These are phyloP conservation scores for Penicillium sp. DNA, from an alignment of 2,329 filamentous ascomycete species.

Conservation along the genomic window DNA sequence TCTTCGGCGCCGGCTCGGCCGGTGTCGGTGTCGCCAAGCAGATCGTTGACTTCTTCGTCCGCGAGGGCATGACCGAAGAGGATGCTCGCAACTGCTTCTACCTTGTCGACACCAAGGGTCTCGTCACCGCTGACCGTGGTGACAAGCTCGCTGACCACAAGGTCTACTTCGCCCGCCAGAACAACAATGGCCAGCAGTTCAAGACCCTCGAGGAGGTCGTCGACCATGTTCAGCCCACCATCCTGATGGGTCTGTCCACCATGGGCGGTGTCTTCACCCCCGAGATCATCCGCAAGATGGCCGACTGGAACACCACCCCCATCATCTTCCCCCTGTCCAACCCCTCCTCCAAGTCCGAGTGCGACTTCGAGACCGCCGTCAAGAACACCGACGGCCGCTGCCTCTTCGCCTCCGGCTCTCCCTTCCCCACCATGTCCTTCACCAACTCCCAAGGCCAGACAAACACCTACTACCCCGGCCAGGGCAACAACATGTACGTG, in stretches of 20 bases:
- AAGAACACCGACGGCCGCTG: conserved; percentile 85
- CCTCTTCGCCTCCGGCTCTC: conserved; percentile 93
- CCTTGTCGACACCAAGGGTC: conserved; percentile 94
- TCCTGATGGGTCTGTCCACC: conserved; percentile 89
- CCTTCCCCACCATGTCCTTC: conserved; percentile 72
- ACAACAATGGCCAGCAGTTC: conserved; percentile 65
- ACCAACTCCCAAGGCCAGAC: conserved; percentile 59
- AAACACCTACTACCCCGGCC: conserved; percentile 71
- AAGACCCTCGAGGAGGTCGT: conserved; percentile 85
- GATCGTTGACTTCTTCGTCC: conserved; percentile 94
- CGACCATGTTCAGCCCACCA: conserved; percentile 91
- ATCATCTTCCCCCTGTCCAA: conserved; percentile 97
- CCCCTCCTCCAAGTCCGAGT: conserved; percentile 94
- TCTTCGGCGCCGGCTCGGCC: conserved; percentile 92
- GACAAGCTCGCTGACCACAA: conserved; percentile 91
- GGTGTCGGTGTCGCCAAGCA: conserved; percentile 98
- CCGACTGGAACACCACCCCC: conserved; percentile 67
- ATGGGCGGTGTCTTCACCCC: conserved; percentile 94
- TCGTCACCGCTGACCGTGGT: conserved; percentile 88
- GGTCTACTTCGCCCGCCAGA: conserved; percentile 64
- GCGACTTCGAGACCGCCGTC: conserved; percentile 92
- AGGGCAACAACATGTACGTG: conserved; percentile 83
- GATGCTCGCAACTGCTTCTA: conserved; percentile 90
- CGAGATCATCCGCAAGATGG: conserved; percentile 68
- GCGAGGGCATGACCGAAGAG: conserved; percentile 82